Evolutionary conservation across 441 rosid species (phyloP).

Genomic region (California macrophylla): DNA sequence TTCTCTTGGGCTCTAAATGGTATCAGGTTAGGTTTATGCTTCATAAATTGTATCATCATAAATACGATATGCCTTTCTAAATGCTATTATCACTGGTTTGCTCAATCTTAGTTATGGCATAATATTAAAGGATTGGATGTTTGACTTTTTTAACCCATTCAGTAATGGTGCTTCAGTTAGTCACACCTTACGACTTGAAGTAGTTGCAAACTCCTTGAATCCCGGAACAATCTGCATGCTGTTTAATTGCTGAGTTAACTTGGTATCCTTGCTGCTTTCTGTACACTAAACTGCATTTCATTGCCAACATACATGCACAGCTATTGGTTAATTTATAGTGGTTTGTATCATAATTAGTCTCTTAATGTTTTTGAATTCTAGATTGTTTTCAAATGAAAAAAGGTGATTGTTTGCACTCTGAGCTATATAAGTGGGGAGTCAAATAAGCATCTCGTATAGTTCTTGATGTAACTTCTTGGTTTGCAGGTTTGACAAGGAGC

Average conservation of each 20-base stretch:
- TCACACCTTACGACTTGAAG: too few species aligned
- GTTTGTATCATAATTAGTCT: neutral
- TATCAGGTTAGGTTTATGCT: neutral
- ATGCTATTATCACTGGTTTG: neutral
- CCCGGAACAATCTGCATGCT: too few species aligned
- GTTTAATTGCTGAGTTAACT: too few species aligned
- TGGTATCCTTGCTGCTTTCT: too few species aligned
- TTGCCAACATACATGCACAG: neutral
- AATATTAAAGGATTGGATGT: neutral
- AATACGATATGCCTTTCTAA: neutral
- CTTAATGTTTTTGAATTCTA: neutral
- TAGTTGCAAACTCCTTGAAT: too few species aligned
- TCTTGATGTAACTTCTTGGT: constrained; percentile 21
- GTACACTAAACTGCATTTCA: neutral
- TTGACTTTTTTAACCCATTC: neutral
- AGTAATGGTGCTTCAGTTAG: neutral
- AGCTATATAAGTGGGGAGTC: neutral
- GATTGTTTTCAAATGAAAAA: neutral
- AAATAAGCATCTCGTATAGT: neutral
- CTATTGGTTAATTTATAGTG: constrained; percentile 1
- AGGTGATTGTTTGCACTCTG: constrained; percentile 10
- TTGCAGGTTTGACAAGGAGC: constrained; percentile 51
- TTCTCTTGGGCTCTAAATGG: neutral
- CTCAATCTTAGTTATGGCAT: neutral
- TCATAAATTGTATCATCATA: neutral